Conservation (phyloP, 495 filamentous ascomycete species). For the Podospora pseudocomata region DNA sequence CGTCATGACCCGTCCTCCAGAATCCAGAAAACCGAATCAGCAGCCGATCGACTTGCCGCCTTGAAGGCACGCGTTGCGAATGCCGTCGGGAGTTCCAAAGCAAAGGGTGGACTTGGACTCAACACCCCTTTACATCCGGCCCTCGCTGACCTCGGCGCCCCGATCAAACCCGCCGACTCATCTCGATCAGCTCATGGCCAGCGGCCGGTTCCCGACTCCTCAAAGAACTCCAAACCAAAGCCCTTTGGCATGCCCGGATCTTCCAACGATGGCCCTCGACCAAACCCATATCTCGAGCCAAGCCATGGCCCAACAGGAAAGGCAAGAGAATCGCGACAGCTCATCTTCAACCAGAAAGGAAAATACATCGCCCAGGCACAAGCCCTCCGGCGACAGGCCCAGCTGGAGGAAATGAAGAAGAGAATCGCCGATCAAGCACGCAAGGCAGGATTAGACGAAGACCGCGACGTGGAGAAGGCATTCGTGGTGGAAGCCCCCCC, state of each 20-base stretch:
- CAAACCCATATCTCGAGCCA: slow-evolving; percentile 84
- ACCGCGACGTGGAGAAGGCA: slow-evolving; percentile 81
- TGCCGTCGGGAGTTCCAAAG: slow-evolving; percentile 58
- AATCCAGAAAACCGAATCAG: slow-evolving; percentile 50
- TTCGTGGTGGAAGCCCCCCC: slow-evolving; percentile 83
- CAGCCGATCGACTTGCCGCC: slow-evolving; percentile 56
- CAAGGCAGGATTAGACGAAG: slow-evolving; percentile 86
- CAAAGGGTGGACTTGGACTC: slow-evolving; percentile 75
- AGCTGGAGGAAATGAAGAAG: slow-evolving; percentile 90
- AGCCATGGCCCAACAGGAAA: slow-evolving; percentile 57
- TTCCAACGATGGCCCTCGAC: slow-evolving; percentile 41
- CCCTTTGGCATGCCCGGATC: slow-evolving; percentile 33
- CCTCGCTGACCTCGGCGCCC: slow-evolving; percentile 67
- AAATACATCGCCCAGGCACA: slow-evolving; percentile 94
- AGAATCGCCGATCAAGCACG: slow-evolving; percentile 80
- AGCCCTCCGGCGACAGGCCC: slow-evolving; percentile 78
- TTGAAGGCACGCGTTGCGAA: slow-evolving; percentile 81
- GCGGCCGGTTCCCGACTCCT: slow-evolving; percentile 25
- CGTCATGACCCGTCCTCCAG: slow-evolving; percentile 50
- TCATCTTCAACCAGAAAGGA: slow-evolving; percentile 92
- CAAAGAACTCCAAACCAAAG: slow-evolving; percentile 21
- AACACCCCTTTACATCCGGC: slow-evolving; percentile 89
- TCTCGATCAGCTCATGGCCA: slow-evolving; percentile 21
- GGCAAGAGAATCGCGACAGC: slow-evolving; percentile 63
- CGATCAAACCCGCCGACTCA: slow-evolving; percentile 45